Evolutionary conservation across 192 early-diverging fungal species (phyloP).

Genomic region (Rhizophagus prolifer): DNA sequence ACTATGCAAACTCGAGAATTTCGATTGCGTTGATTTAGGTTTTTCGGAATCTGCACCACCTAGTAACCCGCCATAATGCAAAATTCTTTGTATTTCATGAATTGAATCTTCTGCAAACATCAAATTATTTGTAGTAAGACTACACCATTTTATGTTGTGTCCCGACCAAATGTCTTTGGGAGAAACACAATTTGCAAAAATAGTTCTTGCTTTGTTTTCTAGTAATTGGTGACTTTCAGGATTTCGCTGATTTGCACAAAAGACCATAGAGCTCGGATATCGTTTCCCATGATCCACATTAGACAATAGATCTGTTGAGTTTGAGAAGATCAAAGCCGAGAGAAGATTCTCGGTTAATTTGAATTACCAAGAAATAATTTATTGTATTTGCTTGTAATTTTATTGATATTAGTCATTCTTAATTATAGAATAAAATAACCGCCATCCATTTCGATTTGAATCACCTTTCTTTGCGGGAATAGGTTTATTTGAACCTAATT

Average conservation of each 20-base stretch:
- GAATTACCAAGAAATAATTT: neutral
- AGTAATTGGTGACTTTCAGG: neutral
- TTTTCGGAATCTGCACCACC: conserved; percentile 26
- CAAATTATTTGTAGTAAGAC: neutral
- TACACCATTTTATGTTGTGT: conserved; percentile 23
- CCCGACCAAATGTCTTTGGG: conserved; percentile 8
- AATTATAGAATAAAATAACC: neutral
- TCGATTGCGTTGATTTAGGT: neutral
- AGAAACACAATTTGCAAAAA: neutral
- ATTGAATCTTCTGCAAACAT: neutral
- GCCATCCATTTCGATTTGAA: neutral
- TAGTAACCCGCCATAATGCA: conserved; percentile 9
- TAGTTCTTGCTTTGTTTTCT: neutral
- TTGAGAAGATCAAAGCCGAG: conserved; percentile 11
- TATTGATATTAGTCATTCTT: neutral
- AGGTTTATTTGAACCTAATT: neutral
- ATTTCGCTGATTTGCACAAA: neutral
- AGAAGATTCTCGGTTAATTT: conserved; percentile 18
- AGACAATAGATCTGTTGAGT: conserved; percentile 9
- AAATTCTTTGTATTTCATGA: neutral
- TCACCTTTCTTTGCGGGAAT: conserved; percentile 10
- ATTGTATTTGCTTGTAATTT: neutral
- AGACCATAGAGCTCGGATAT: neutral
- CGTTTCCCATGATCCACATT: neutral
- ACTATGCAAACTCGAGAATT: neutral